Evolutionary conservation across 805 yeast species (phyloP), one percentile per base, ranked within the genome.

Genomic region (Candida broadrunensis): DNA sequence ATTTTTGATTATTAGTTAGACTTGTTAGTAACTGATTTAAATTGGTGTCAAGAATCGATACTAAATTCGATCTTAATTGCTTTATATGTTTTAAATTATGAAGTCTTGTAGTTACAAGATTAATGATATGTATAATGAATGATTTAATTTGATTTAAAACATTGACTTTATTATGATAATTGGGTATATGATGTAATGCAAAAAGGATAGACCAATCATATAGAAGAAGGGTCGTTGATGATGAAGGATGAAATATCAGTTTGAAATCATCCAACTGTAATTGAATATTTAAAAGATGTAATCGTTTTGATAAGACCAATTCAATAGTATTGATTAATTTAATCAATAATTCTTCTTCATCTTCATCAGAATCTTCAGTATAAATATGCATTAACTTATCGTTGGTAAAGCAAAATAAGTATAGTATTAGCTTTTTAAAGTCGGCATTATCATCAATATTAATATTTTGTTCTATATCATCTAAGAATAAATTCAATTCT

Each of bases 111-210:
- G 65, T 48, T 15, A 64, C 51, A 30, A 63, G 49, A 36, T 62
- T 59, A 27, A 68, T 56, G 23, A 65, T 51, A 36, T 53, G 55
- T 19, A 68, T 58, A 20, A 70, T 52, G 33, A 65, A 65, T n/a
- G 55, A 43, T 45, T 67, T 67, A 32, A 66, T 39, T 19, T 37
- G 29, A 35, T 61, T 55, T 3, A 60, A 43, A 11, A 48, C 38
- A 9, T 42, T 42, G 6, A 44, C 23, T 29, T 42, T 36, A 13
- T 36, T 19, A 12, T 50, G 44, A 32, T 49, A 48, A 20, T 42
- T 38, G 4, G 60, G 47, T 14, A 64, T 44, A 52, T 64, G 60
- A 35, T 37, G 37, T 12, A 61, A 36, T 16, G 62, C 57, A 44
- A 61, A 64, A 3, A 33, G 37, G 14, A 66, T 45, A 16, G 55